Conservation (phyloP, 164 flowering plant species). For the Umbilicus rupestris region DNA sequence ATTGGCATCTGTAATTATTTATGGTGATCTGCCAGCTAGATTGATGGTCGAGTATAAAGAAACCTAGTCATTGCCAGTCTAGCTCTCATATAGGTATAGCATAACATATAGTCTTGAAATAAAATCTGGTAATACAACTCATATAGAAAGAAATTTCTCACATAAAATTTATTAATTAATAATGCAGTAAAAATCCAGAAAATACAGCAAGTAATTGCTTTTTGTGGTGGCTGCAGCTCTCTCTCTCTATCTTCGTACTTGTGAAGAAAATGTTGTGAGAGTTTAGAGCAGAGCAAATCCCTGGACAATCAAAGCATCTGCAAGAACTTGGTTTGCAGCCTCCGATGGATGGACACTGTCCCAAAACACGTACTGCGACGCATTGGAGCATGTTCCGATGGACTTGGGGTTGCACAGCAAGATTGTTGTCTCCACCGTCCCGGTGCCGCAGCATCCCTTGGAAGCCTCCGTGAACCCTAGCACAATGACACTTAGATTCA, state of each 20-base stretch:
- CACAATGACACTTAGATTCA: not conserved
- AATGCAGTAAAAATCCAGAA: not conserved
- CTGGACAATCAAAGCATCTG: slow-evolving; percentile 48
- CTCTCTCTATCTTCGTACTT: not conserved
- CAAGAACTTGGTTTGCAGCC: slow-evolving; percentile 77
- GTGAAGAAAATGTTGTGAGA: not conserved
- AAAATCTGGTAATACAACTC: not conserved
- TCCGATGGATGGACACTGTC: slow-evolving; percentile 92
- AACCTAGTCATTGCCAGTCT: too few relatives aligned
- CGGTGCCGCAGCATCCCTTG: slow-evolving; percentile 91
- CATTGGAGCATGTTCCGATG: slow-evolving; percentile 73
- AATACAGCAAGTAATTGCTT: not conserved
- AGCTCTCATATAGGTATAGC: too few relatives aligned
- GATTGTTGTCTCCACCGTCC: slow-evolving; percentile 60
- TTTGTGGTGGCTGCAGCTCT: not conserved
- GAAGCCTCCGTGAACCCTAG: slow-evolving; percentile 68
- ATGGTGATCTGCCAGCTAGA: too few relatives aligned
- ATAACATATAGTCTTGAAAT: too few relatives aligned
- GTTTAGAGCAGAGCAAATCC: slow-evolving; percentile 51
- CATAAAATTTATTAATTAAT: not conserved
- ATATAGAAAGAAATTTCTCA: not conserved
- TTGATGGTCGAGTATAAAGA: too few relatives aligned
- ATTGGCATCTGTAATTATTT: not conserved
- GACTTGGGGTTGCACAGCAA: slow-evolving; percentile 71
- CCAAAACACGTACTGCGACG: slow-evolving; percentile 80